Evolutionary conservation across 768 basidiomycete genomes (phyloP).

Genomic region (Boletus subcaerulescens): DNA sequence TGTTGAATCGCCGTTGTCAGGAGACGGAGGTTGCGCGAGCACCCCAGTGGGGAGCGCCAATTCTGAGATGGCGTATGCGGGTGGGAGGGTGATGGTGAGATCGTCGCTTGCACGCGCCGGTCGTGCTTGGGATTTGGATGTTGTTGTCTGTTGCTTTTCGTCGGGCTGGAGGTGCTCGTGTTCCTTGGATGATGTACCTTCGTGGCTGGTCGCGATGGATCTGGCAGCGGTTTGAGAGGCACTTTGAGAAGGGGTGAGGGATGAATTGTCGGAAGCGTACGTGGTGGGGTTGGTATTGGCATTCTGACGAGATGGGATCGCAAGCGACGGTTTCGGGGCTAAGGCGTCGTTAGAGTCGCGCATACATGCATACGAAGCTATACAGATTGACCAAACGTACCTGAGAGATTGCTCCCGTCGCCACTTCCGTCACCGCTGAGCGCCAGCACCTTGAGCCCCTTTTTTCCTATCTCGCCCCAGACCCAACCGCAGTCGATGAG

Average conservation of each 20-base stretch:
- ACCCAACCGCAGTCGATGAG: slow-evolving; percentile 66
- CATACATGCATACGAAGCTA: not conserved
- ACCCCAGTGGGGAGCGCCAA: slow-evolving; percentile 23
- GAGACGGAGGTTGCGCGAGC: not conserved
- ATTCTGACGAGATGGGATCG: slow-evolving; percentile 4
- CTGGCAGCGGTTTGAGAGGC: slow-evolving; percentile 51
- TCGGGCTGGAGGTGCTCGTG: not conserved
- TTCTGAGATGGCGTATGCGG: slow-evolving; percentile 29
- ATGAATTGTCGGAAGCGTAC: slow-evolving; percentile 54
- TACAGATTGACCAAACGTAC: not conserved
- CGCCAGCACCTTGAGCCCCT: slow-evolving; percentile 41
- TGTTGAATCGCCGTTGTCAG: not conserved
- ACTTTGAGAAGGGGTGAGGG: slow-evolving; percentile 73
- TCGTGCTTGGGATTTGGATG: not conserved
- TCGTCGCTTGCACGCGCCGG: not conserved
- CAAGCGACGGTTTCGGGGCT: slow-evolving; percentile 1
- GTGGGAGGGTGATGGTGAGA: slow-evolving; percentile 22
- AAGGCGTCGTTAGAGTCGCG: not conserved
- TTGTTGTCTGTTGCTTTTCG: not conserved
- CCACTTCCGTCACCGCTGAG: not conserved
- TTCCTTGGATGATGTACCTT: slow-evolving; percentile 9
- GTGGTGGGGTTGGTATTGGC: slow-evolving; percentile 15
- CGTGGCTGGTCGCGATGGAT: slow-evolving; percentile 20
- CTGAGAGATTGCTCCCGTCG: not conserved
- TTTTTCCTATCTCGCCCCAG: slow-evolving; percentile 67